These are phyloP conservation scores for Parastagonospora avenae DNA, from an alignment of 2,329 filamentous ascomycete species.

Conservation along the genomic window DNA sequence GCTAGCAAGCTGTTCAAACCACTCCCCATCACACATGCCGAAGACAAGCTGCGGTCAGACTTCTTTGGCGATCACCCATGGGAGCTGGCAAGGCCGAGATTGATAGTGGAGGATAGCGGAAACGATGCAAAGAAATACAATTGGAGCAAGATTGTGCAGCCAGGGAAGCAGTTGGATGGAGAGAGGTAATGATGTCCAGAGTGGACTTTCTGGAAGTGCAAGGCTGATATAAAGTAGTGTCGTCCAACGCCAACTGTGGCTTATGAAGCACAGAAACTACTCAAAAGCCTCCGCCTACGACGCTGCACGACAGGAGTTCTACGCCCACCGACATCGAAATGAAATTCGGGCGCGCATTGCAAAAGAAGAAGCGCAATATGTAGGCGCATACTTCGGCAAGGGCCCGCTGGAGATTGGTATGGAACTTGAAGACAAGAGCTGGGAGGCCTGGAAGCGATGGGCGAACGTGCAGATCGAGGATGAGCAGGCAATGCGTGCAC, in stretches of 20 bases:
- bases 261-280: conserved; percentile 66
- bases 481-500: conserved; percentile 54
- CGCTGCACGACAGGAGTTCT: conserved; percentile 85
- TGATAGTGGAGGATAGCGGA: conserved; percentile 84
- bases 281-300: conserved; percentile 79
- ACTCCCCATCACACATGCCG: conserved; percentile 75
- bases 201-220: neutral
- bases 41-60: conserved; percentile 77
- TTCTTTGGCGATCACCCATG: conserved; percentile 97
- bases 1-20: conserved; percentile 81
- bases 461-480: conserved; percentile 62
- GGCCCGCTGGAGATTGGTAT: conserved; percentile 76
- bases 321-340: conserved; percentile 77
- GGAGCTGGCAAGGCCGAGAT: conserved; percentile 87
- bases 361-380: conserved; percentile 81
- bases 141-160: conserved; percentile 81
- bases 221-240: conserved; percentile 63
- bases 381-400: conserved; percentile 88
- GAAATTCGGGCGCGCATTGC: conserved; percentile 84
- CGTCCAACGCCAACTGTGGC: conserved; percentile 86
- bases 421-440: conserved; percentile 78
- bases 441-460: conserved; percentile 86
- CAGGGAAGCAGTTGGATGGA: conserved; percentile 76
- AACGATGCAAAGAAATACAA: conserved; percentile 76
- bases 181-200: conserved; percentile 67